A percentile compares a stretch with the other conserved stretches of the same genome.
phyloP scores from a whole-genome alignment of 352 stramenopile genomes.

The Pythium periplocum region DNA sequence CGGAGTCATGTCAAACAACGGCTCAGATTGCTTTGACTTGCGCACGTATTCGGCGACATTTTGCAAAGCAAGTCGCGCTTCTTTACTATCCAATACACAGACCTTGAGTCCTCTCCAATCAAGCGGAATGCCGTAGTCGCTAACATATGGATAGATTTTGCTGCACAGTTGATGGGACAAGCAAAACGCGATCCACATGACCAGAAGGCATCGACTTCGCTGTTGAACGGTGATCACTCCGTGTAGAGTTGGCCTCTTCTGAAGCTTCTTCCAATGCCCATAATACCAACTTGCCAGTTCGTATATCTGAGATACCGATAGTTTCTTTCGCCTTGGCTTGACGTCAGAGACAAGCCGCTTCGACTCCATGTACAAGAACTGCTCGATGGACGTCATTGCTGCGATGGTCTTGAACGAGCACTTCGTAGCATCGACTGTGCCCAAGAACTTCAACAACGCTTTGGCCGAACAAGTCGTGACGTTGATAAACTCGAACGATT shows the following conservation, averaged over 20 bases:
- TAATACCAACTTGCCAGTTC: no score
- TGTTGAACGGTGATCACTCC: neutral
- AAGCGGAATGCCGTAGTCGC: neutral
- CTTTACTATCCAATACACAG: neutral
- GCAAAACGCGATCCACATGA: neutral
- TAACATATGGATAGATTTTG: neutral
- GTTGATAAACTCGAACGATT: neutral
- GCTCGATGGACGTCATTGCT: neutral
- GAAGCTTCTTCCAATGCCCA: no score
- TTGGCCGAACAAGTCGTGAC: neutral
- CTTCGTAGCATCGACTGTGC: no score
- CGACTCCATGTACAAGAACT: slow-evolving; percentile 1
- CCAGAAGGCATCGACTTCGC: neutral
- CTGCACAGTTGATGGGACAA: neutral
- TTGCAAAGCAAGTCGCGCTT: neutral
- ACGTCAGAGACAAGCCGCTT: no score
- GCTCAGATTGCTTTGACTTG: neutral
- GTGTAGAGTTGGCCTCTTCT: neutral
- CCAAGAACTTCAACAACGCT: neutral
- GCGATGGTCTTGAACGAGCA: no score
- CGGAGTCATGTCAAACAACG: neutral
- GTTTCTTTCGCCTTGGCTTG: no score
- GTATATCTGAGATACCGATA: no score
- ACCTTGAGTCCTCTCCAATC: neutral
- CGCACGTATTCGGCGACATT: neutral